Evolutionary conservation across 768 basidiomycete genomes (phyloP).

Genomic region (Plicaturopsis crispa): DNA sequence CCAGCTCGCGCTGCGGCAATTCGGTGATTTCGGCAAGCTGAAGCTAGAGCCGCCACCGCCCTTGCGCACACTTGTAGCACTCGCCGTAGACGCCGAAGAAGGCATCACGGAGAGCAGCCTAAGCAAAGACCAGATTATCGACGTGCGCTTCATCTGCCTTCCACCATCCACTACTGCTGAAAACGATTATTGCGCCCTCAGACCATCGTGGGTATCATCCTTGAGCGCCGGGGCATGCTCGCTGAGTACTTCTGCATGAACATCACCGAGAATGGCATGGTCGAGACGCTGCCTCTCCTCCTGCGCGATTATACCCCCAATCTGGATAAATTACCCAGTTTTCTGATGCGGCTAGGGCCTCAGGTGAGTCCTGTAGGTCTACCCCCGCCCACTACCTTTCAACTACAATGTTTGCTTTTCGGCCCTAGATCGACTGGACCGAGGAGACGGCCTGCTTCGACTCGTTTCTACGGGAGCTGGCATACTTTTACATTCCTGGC

Average conservation of each 20-base stretch:
- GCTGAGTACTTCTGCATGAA: slow-evolving; percentile 83
- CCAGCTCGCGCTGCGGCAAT: slow-evolving; percentile 87
- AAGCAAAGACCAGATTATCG: slow-evolving; percentile 54
- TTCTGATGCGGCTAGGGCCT: slow-evolving; percentile 89
- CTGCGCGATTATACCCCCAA: slow-evolving; percentile 87
- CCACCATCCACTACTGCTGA: background rate
- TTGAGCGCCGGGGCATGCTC: slow-evolving; percentile 72
- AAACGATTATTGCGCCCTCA: slow-evolving; percentile 16
- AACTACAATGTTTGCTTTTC: slow-evolving; percentile 2
- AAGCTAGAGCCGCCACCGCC: slow-evolving; percentile 80
- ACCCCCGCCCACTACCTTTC: background rate
- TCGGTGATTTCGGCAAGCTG: slow-evolving; percentile 71
- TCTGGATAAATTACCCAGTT: slow-evolving; percentile 81
- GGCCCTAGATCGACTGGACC: slow-evolving; percentile 94
- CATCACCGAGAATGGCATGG: slow-evolving; percentile 55
- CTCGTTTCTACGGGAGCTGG: slow-evolving; percentile 80
- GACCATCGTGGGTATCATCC: slow-evolving; percentile 59
- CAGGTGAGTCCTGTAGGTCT: slow-evolving; percentile 41
- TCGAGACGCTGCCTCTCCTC: slow-evolving; percentile 78
- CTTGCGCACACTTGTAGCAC: slow-evolving; percentile 58
- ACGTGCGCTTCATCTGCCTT: slow-evolving; percentile 54
- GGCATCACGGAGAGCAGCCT: slow-evolving; percentile 41
- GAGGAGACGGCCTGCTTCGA: slow-evolving; percentile 81
- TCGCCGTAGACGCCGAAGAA: slow-evolving; percentile 71
- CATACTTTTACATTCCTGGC: slow-evolving; percentile 82